These are phyloP conservation scores for Neurospora sp. DNA, from an alignment of 2,329 filamentous ascomycete species.

Conservation along the genomic window DNA sequence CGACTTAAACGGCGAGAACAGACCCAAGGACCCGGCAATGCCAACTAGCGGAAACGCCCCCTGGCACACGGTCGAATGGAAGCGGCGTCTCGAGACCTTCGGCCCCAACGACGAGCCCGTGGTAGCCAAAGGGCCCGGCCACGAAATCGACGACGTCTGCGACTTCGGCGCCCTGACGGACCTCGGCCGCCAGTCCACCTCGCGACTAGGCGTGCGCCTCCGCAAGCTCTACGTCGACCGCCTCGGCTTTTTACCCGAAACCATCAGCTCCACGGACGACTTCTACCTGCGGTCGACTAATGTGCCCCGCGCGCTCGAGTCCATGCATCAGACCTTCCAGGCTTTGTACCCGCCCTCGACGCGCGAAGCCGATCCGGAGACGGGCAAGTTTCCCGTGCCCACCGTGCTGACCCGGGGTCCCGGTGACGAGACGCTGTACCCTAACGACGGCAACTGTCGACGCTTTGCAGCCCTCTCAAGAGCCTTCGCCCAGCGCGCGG, in stretches of 20 bases:
- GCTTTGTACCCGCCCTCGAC: slow-evolving; percentile 58
- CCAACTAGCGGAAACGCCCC: slow-evolving; percentile 19
- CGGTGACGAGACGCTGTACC: slow-evolving; percentile 68
- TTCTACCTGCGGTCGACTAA: slow-evolving; percentile 68
- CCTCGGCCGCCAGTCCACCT: slow-evolving; percentile 61
- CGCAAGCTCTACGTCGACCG: slow-evolving; percentile 66
- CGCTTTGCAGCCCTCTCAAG: slow-evolving; percentile 60
- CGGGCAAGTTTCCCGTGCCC: slow-evolving; percentile 42
- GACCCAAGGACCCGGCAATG: slow-evolving; percentile 16
- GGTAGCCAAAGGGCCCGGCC: slow-evolving; percentile 55
- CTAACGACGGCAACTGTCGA: slow-evolving; percentile 65
- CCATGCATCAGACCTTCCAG: slow-evolving; percentile 63
- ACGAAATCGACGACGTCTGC: slow-evolving; percentile 72
- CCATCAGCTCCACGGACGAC: slow-evolving; percentile 41
- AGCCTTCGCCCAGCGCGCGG: slow-evolving; percentile 62
- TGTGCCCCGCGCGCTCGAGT: slow-evolving; percentile 66
- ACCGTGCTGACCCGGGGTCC: slow-evolving; percentile 56
- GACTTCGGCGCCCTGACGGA: slow-evolving; percentile 69
- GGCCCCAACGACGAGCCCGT: slow-evolving; percentile 58
- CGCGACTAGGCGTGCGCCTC: slow-evolving; percentile 56
- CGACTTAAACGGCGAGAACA: slow-evolving; percentile 24
- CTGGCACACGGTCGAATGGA: slow-evolving; percentile 45
- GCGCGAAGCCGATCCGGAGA: slow-evolving; percentile 19
- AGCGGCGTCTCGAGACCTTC: slow-evolving; percentile 75
- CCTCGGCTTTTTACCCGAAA: slow-evolving; percentile 57